Base-by-base conservation (phyloP, 176 grass and related monocot genomes). In the Raddia guianensis region DNA sequence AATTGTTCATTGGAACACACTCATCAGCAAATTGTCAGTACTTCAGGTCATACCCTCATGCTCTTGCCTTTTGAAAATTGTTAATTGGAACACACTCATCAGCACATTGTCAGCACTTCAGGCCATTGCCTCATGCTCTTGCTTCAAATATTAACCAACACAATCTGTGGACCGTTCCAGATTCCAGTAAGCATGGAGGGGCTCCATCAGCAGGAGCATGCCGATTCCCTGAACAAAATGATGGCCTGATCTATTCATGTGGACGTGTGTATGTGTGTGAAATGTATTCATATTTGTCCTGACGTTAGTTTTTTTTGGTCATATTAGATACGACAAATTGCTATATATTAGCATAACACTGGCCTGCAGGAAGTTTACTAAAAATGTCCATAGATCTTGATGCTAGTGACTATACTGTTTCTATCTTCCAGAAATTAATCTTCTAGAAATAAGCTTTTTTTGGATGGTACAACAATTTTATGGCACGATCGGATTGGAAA, bases 51-150 rank as follows among this genome's bases (percentile, higher is more conserved):
- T 75, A 20, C 49, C 53, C 7, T 62, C 70, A 44, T 81, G 74
- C 70, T 49, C 15, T 69, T 60, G 6, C 34, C 37, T 3, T 40
- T 40, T 62, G 59, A 33, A 33, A 62, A 33, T 62, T 62, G 59
- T 10, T 62, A 11, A 33, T 81, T 51, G 78, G 12, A 74, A 69
- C 54, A 62, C 45, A 60, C 49, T 54, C 67, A 47, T 72, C 56
- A 72, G 49, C 10, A 35, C 47, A 58, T 80, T 67, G 75, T 80
- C 50, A 67, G 76, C 69, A 75, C n/a, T 63, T 75, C 53, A 76
- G 76, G 47, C 82, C 76, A 76, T 75, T 20, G 40, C 53, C 7
- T 62, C 70, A 44, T 81, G 74, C 70, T 49, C 15, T 69, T 60
- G 6, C 34, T 42, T 57, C 63, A 67, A 75, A 44, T 65, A 9